Evolutionary conservation across 495 filamentous ascomycete genomes (phyloP).

Genomic region (Xylaria bambusicola): DNA sequence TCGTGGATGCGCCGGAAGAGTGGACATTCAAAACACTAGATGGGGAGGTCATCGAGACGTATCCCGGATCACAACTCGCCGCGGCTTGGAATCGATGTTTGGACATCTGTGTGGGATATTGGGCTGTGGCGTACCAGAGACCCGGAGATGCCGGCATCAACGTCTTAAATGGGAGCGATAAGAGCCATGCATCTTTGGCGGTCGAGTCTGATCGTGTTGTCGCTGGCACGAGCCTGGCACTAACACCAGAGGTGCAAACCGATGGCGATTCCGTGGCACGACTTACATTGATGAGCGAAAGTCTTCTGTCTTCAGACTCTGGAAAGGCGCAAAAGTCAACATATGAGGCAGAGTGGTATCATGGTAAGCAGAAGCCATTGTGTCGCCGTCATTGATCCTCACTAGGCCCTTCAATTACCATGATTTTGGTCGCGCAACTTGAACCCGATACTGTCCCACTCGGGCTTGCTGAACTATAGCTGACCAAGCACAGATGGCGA

Average conservation of each 20-base stretch:
- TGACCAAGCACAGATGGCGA: background rate
- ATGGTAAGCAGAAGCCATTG: background rate
- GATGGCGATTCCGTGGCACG: background rate
- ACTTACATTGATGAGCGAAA: slow-evolving; percentile 12
- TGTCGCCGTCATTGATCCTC: too few relatives aligned
- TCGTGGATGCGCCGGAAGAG: background rate
- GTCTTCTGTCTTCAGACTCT: background rate
- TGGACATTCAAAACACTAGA: slow-evolving; percentile 8
- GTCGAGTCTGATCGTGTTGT: slow-evolving; percentile 1
- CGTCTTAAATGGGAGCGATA: slow-evolving; percentile 13
- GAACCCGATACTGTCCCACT: too few relatives aligned
- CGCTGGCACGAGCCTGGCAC: slow-evolving; percentile 14
- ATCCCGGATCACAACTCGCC: slow-evolving; percentile 13
- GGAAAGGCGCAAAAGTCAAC: slow-evolving; percentile 15
- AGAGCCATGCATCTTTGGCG: background rate
- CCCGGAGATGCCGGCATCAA: slow-evolving; percentile 5
- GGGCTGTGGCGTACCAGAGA: slow-evolving; percentile 19
- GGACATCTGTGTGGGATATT: slow-evolving; percentile 4
- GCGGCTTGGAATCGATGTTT: slow-evolving; percentile 21
- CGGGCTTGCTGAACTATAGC: background rate
- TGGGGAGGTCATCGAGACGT: background rate
- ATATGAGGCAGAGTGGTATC: background rate
- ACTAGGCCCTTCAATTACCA: background rate
- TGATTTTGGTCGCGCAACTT: background rate
- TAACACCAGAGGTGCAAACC: slow-evolving; percentile 12